Evolutionary conservation across 306 rosid genomes (phyloP), one percentile per base, ranked within the genome.

Genomic region (Sicyos baderoa): DNA sequence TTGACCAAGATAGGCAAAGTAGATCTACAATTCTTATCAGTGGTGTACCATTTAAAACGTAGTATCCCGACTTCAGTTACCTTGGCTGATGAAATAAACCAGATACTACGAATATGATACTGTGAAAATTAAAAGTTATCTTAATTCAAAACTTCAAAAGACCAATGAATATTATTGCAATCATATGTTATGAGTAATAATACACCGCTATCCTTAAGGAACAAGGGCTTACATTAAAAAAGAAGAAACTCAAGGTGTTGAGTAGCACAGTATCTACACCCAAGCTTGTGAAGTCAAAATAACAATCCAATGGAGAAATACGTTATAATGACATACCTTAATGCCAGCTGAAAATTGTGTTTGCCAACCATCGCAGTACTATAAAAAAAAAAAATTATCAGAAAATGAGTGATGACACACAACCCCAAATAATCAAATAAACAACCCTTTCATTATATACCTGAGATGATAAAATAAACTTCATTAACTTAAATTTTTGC

Each of bases 291-390:
- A 55, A 55, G 35, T 55, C 16, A 22, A 60, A 60, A 29, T 35
- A 32, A 61, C 49, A 61, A 35, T 27, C 45, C 48, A 0, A 35
- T 3, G 23, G 67, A 32, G 13, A 35, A 61, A 17, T n/a, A 37
- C 1, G 0, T 47, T 32, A 17, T 15, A 40, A 10, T 79, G 19
- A 4, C 56, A 49, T 67, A 94, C 97, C 89, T 79, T 88, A 62
- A 94, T 86, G 77, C 99, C 97, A 21, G 90, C 96, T 75, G 88
- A 83, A 85, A 86, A 85, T 79, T 90, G 97, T 72, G 87, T 77
- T 72, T 85, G 91, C 95, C 99, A 93, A 48, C 85, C 97, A 76
- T 86, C 96, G 47, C 78, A 76, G 75, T 63, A 81, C 97, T 93
- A 65, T 75, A 79, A 82, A 70, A 35, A 37, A 79, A 82, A 70